Percentiles rank a stretch among this genome's conserved stretches.
These are phyloP conservation scores for Cerioporus squamosus DNA, from an alignment of 1,284 basidiomycete genomes.

Conservation along the genomic window DNA sequence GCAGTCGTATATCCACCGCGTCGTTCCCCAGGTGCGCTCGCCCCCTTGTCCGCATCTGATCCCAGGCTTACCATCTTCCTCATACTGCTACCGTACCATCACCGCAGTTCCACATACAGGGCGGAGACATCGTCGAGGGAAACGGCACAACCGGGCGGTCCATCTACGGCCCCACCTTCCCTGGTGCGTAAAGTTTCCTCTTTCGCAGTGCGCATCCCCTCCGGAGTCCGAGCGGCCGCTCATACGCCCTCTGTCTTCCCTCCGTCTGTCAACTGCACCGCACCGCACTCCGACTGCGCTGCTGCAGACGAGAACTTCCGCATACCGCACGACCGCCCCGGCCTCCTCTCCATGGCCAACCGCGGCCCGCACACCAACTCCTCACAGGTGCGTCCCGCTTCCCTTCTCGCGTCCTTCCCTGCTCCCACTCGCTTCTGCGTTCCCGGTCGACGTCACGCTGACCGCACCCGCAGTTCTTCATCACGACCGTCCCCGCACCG, in stretches of 20 bases:
- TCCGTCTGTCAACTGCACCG: neutral
- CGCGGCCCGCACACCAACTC: slow-evolving; percentile 60
- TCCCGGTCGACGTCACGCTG: neutral
- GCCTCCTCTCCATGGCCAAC: slow-evolving; percentile 66
- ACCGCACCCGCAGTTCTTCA: slow-evolving; percentile 58
- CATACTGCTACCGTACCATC: neutral
- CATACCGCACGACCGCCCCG: slow-evolving; percentile 45
- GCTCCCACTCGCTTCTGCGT: neutral
- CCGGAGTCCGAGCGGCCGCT: neutral
- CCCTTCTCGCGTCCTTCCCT: neutral
- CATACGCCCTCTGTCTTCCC: neutral
- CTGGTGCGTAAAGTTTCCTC: slow-evolving; percentile 27
- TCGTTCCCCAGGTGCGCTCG: slow-evolving; percentile 56
- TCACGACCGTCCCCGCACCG: slow-evolving; percentile 65
- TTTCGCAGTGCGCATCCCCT: neutral
- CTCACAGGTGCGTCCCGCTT: slow-evolving; percentile 45
- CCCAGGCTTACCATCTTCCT: neutral
- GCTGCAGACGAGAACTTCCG: slow-evolving; percentile 45
- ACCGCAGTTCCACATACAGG: slow-evolving; percentile 40
- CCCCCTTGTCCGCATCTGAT: neutral
- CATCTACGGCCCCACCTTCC: slow-evolving; percentile 35
- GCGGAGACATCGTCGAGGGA: slow-evolving; percentile 44
- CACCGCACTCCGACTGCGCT: neutral
- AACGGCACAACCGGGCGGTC: slow-evolving; percentile 67
- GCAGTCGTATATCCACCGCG: slow-evolving; percentile 79